These are phyloP conservation scores for Hevea brasiliensis DNA, from an alignment of 345 rosid species.

Conservation along the genomic window DNA sequence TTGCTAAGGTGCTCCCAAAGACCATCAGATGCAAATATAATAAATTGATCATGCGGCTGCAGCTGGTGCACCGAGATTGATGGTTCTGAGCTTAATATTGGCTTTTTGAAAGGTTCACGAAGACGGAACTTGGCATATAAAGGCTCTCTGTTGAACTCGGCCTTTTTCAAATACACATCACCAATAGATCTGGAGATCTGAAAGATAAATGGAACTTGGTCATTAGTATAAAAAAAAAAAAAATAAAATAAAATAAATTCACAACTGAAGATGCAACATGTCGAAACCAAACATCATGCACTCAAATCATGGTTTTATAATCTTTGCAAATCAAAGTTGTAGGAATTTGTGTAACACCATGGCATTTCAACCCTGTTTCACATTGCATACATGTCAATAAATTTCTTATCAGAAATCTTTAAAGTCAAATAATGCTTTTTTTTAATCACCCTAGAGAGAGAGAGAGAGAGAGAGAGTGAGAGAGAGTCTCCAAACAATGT, in stretches of 20 bases:
- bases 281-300: neutral
- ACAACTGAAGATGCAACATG: slow-evolving; percentile 14
- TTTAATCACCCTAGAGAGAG: neutral
- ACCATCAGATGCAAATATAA: slow-evolving; percentile 85
- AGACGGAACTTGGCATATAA: slow-evolving; percentile 63
- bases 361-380: neutral
- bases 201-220: slow-evolving; percentile 13
- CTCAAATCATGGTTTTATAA: neutral
- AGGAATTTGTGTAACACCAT: neutral
- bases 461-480: too few relatives aligned
- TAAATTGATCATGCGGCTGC: slow-evolving; percentile 62
- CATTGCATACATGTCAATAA: neutral
- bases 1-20: slow-evolving; percentile 84
- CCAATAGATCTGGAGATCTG: slow-evolving; percentile 86
- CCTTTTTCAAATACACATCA: slow-evolving; percentile 74
- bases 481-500: neutral
- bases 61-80: slow-evolving; percentile 61
- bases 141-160: slow-evolving; percentile 86
- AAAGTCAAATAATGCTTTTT: neutral
- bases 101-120: slow-evolving; percentile 62
- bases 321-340: neutral
- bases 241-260: neutral
- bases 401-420: neutral
- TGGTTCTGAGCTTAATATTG: slow-evolving; percentile 75
- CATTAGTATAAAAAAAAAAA: neutral